Percentiles rank a stretch among this genome's conserved stretches.
Conservation (phyloP, 257 asterid genomes). For the Pogostemon cablin region DNA sequence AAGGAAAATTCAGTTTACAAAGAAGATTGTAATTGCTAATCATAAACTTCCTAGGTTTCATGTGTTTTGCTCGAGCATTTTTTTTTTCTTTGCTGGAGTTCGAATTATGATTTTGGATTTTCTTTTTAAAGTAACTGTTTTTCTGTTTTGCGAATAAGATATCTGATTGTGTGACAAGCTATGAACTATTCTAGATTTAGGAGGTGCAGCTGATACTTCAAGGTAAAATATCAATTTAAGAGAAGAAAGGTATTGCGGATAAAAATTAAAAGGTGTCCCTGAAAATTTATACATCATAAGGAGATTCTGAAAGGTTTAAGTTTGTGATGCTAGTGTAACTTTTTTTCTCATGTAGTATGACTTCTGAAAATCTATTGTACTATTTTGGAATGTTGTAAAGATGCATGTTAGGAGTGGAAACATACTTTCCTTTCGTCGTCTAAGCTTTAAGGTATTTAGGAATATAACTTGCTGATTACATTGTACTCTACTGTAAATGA, state of each 20-base stretch:
- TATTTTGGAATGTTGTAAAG: not conserved
- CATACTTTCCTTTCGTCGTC: constrained; percentile 5
- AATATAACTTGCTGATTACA: constrained; percentile 1
- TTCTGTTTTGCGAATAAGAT: not conserved
- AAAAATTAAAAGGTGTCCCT: not conserved
- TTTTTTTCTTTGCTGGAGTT: not conserved
- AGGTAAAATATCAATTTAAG: not conserved
- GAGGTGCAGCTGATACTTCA: not conserved
- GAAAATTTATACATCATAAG: not conserved
- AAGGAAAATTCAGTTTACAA: not conserved
- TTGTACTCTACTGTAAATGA: not conserved
- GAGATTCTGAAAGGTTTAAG: constrained; percentile 3
- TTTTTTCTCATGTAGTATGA: not conserved
- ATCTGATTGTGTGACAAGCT: not conserved
- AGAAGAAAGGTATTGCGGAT: not conserved
- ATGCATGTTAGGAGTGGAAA: not conserved
- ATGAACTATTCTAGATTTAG: not conserved
- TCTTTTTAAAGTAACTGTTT: not conserved
- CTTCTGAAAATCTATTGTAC: not conserved
- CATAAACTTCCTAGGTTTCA: not conserved
- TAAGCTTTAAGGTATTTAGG: constrained; percentile 15
- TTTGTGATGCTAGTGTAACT: constrained; percentile 1
- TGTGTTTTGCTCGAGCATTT: not conserved
- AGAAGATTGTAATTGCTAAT: constrained; percentile 3
- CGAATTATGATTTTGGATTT: not conserved